These are phyloP conservation scores for Gonium pectorale DNA, from an alignment of 139 green algal species.

Conservation along the genomic window DNA sequence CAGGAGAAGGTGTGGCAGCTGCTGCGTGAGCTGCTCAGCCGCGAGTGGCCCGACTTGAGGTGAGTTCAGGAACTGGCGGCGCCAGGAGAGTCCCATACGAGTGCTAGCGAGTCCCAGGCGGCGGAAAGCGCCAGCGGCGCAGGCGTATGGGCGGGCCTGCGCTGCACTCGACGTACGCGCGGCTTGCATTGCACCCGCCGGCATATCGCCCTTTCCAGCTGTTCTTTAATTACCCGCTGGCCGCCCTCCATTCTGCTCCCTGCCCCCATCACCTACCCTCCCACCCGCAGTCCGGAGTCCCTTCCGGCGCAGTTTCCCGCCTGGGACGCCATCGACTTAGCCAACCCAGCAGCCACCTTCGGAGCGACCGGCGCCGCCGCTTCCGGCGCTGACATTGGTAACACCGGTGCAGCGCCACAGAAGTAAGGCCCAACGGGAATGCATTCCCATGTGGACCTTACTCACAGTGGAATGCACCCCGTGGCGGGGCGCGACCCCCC, in stretches of 20 bases:
- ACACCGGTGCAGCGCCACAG: no score
- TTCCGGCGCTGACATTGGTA: no score
- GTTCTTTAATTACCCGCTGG: not conserved
- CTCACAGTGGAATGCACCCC: no score
- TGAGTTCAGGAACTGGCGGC: not conserved
- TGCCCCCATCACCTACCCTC: not conserved
- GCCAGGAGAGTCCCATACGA: not conserved
- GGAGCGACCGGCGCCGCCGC: no score
- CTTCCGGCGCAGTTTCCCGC: conserved; percentile 30
- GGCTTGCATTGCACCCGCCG: not conserved
- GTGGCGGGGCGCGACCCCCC: no score
- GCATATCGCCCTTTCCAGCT: not conserved
- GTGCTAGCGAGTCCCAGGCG: not conserved
- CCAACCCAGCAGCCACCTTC: no score
- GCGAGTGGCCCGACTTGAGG: conserved; percentile 63
- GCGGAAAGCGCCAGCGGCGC: not conserved
- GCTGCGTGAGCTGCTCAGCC: conserved; percentile 59
- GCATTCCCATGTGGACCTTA: no score
- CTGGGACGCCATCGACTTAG: conserved; percentile 37
- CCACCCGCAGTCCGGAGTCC: conserved; percentile 16
- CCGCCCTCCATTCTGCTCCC: not conserved
- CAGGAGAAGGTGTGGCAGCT: conserved; percentile 59
- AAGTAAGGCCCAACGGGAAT: no score
- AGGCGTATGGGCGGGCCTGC: not conserved
- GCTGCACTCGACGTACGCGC: not conserved